These are phyloP conservation scores for Fusarium staphyleae DNA, from an alignment of 2,329 filamentous ascomycete genomes.

Conservation along the genomic window DNA sequence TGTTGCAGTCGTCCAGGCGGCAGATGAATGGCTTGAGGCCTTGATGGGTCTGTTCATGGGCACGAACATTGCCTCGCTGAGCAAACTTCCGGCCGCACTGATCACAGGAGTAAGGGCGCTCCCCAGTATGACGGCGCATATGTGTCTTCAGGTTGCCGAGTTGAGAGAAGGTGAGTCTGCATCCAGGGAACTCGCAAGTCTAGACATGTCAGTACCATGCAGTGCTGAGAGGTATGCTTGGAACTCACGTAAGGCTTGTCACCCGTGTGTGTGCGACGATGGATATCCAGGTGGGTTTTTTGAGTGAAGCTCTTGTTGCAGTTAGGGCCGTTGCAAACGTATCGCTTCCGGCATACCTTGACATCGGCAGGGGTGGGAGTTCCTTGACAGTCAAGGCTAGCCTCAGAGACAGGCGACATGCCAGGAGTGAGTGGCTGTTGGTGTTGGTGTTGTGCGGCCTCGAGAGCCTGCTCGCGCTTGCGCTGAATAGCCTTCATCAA, in stretches of 20 bases:
- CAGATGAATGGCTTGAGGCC: slow-evolving; percentile 82
- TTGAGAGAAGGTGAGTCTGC: slow-evolving; percentile 84
- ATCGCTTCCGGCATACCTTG: slow-evolving; percentile 61
- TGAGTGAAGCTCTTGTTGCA: slow-evolving; percentile 88
- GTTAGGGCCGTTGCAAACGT: slow-evolving; percentile 74
- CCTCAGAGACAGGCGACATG: slow-evolving; percentile 37
- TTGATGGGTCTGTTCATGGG: slow-evolving; percentile 82
- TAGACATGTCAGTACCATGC: slow-evolving; percentile 43
- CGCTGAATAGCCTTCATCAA: slow-evolving; percentile 89
- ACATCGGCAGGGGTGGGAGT: slow-evolving; percentile 36
- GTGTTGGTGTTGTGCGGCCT: slow-evolving; percentile 25
- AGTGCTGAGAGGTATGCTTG: no score
- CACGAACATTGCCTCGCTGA: slow-evolving; percentile 83
- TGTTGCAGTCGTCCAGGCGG: slow-evolving; percentile 81
- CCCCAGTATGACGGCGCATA: slow-evolving; percentile 84
- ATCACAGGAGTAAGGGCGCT: slow-evolving; percentile 82
- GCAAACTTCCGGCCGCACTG: slow-evolving; percentile 84
- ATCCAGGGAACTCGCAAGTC: slow-evolving; percentile 75
- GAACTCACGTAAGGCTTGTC: slow-evolving; percentile 84
- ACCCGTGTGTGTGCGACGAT: slow-evolving; percentile 86
- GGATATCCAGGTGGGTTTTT: slow-evolving; percentile 92
- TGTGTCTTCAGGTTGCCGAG: slow-evolving; percentile 93
- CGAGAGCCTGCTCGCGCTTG: slow-evolving; percentile 56
- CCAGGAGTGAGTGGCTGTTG: slow-evolving; percentile 41
- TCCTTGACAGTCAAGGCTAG: slow-evolving; percentile 30